phyloP scores from a whole-genome alignment of 768 basidiomycete genomes.

The Mycena chlorophos region DNA sequence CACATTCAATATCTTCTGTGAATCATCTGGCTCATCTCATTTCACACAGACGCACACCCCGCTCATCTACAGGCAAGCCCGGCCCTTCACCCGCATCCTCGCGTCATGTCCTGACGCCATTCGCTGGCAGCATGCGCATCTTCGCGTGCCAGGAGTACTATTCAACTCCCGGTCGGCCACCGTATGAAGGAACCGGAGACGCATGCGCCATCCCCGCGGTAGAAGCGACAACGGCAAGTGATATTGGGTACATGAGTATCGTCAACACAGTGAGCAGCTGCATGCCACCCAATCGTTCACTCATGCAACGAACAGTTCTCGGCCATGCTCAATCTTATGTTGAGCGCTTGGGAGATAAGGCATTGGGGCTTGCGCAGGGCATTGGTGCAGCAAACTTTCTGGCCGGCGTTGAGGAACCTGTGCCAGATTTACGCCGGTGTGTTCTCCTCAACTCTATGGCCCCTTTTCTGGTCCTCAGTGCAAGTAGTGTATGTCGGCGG shows the following conservation, averaged over 20 bases:
- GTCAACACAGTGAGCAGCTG: conserved; percentile 8
- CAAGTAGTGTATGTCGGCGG: conserved; percentile 8
- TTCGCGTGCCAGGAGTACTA: conserved; percentile 21
- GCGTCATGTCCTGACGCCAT: too few relatives aligned
- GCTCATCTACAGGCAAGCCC: too few relatives aligned
- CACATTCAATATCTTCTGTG: too few relatives aligned
- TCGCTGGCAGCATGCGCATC: too few relatives aligned
- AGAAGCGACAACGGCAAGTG: conserved; percentile 10
- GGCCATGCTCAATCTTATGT: conserved; percentile 11
- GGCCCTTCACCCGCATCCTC: too few relatives aligned
- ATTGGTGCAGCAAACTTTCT: conserved; percentile 17
- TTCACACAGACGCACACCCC: conserved; percentile 19
- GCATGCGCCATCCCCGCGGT: conserved; percentile 15
- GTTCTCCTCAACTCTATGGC: neutral
- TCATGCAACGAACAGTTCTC: conserved; percentile 3
- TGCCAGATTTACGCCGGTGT: conserved; percentile 19
- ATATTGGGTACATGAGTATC: conserved; percentile 12
- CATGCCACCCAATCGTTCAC: neutral
- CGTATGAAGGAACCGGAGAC: conserved; percentile 14
- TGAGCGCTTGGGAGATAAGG: conserved; percentile 18
- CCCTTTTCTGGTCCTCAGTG: neutral
- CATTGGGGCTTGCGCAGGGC: conserved; percentile 17
- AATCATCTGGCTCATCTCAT: neutral
- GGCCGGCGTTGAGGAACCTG: conserved; percentile 17
- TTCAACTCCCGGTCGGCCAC: conserved; percentile 7